Evolutionary conservation across 177 flowering plant species (phyloP).

Genomic region (Vitis hybrid): DNA sequence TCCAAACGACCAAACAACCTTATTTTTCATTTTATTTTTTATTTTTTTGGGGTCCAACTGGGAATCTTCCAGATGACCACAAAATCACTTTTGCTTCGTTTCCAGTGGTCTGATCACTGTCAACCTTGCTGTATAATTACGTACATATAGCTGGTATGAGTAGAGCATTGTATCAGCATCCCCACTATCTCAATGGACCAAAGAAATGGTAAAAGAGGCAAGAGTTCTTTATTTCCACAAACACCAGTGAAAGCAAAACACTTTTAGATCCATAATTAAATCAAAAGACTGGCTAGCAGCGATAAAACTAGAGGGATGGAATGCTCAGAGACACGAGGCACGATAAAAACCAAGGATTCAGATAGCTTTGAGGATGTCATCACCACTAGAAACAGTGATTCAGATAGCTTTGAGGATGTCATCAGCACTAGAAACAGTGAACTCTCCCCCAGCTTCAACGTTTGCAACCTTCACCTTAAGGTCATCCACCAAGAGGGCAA

Average conservation of each 20-base stretch:
- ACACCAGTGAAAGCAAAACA: not conserved
- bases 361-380: constrained; percentile 80
- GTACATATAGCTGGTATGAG: no score
- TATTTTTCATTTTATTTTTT: no score
- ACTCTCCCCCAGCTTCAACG: constrained; percentile 78
- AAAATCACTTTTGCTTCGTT: no score
- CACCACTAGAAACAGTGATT: constrained; percentile 74
- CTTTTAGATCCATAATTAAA: not conserved
- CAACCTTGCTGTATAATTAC: no score
- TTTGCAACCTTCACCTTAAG: constrained; percentile 79
- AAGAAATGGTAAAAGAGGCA: not conserved
- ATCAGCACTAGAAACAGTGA: constrained; percentile 81
- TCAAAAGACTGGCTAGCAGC: no score
- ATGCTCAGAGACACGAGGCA: not conserved
- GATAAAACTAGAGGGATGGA: no score
- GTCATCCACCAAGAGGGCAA: constrained; percentile 77
- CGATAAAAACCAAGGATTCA: constrained; percentile 17
- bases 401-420: constrained; percentile 49
- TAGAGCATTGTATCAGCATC: no score
- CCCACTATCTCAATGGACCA: no score
- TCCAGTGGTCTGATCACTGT: no score
- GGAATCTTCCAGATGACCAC: no score
- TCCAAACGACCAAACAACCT: no score
- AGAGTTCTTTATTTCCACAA: not conserved
- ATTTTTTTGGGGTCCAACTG: no score